phyloP scores from a whole-genome alignment of 164 flowering plant species.

The Dillenia suffruticosa region DNA sequence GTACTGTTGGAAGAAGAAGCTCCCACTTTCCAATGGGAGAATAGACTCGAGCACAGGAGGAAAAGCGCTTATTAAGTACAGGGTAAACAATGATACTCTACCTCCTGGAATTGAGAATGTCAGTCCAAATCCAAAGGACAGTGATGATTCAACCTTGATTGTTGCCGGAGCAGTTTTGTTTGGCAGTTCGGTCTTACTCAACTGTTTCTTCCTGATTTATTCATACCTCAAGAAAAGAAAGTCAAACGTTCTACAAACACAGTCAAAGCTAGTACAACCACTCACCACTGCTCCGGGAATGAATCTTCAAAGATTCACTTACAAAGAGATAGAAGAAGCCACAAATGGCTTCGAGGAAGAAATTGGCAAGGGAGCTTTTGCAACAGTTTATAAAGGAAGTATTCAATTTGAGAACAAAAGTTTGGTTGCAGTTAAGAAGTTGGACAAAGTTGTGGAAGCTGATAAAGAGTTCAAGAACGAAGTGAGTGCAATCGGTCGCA shows the following conservation, averaged over 20 bases:
- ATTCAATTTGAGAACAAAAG: no score
- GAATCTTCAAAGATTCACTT: neutral
- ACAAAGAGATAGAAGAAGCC: no score
- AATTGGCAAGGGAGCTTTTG: no score
- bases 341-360: no score
- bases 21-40: conserved; percentile 15
- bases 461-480: no score
- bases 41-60: neutral
- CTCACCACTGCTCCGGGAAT: neutral
- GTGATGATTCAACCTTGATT: neutral
- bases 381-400: no score
- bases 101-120: neutral
- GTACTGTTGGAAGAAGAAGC: conserved; percentile 11
- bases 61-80: conserved; percentile 15
- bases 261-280: neutral
- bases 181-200: conserved; percentile 10
- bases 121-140: neutral
- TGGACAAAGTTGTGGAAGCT: no score
- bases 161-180: conserved; percentile 2
- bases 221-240: neutral
- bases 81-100: conserved; percentile 1
- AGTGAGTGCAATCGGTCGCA: no score
- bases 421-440: no score
- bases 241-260: no score
- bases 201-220: neutral